Base-by-base conservation (phyloP, 2,329 filamentous ascomycete species). In the Zasmidium cellare region DNA sequence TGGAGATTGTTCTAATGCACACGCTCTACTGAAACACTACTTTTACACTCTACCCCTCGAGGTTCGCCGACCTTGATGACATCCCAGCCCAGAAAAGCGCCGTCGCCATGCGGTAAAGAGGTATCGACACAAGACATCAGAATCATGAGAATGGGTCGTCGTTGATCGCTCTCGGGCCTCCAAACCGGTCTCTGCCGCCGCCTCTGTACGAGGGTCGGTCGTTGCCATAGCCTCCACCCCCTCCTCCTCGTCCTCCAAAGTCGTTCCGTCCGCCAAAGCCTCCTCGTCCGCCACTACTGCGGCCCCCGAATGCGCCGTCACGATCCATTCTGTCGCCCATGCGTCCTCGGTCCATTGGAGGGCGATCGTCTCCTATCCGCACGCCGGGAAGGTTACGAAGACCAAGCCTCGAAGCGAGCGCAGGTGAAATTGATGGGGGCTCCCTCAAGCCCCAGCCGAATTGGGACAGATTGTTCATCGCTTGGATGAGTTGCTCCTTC, bases 391-490 rank as follows among this genome's bases (percentile, higher is more conserved):
- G 35, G 12, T 64, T 53, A 7, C 31, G 9, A 3, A 75, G 58
- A 14, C 67, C 63, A 22, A 76, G 55, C 53, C 63, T 70, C 48
- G 57, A 44, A 12, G 68, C 73, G 11, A 74, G 56, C 2, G 49
- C 59, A 25, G 58, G 50, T 6, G 60, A 25, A 19, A 83, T 63
- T 2, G 59, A 58, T 1, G 86, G 86, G 6, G 80, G 77, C 48
- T 79, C 59, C 0, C 71, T 53, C 77, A 82, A 79, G 44, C 84
- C 83, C 78, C 83, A 83, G 19, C 78, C 82, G 16, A 76, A 68
- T 19, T 69, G 67, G 48, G 76, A 74, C 77, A 84, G 82, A n/a
- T 76, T 69, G 69, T 87, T 87, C 61, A 87, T 72, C 19, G 79
- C 75, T 2, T 78, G 66, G 18, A 85, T 75, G 7, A 82, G 64